phyloP scores from a whole-genome alignment of 1,139 yeast genomes.

The Pneumocystis carinii region DNA sequence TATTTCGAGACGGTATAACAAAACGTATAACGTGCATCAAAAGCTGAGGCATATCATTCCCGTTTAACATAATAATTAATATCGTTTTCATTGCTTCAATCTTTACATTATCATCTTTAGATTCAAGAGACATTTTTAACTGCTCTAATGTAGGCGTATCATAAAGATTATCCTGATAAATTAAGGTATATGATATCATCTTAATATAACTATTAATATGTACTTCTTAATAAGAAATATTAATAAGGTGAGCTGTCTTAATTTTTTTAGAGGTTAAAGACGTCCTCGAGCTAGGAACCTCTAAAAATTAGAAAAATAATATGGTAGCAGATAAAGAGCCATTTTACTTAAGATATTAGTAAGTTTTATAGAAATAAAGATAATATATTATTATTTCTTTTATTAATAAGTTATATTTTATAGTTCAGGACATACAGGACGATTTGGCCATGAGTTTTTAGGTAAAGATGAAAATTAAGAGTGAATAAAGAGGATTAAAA shows the following conservation, averaged over 20 bases:
- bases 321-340: neutral
- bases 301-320: neutral
- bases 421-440: slow-evolving; percentile 31
- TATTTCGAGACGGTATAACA: slow-evolving; percentile 89
- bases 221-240: neutral
- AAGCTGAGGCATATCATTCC: slow-evolving; percentile 74
- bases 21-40: slow-evolving; percentile 94
- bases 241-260: neutral
- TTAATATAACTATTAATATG: neutral
- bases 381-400: neutral
- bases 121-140: slow-evolving; percentile 67
- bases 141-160: slow-evolving; percentile 40
- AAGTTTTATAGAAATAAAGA: neutral
- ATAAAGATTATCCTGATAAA: neutral
- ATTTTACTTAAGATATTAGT: slow-evolving; percentile 12
- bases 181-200: neutral
- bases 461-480: slow-evolving; percentile 15
- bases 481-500: neutral
- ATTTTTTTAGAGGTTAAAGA: neutral
- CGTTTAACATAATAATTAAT: slow-evolving; percentile 74
- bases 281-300: too few relatives aligned
- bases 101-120: slow-evolving; percentile 77
- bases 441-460: slow-evolving; percentile 33
- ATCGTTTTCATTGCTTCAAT: slow-evolving; percentile 82
- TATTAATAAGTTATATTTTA: slow-evolving; percentile 3